Evolutionary conservation across 2,329 filamentous ascomycete species (phyloP).

Genomic region (Fusarium sp.): DNA sequence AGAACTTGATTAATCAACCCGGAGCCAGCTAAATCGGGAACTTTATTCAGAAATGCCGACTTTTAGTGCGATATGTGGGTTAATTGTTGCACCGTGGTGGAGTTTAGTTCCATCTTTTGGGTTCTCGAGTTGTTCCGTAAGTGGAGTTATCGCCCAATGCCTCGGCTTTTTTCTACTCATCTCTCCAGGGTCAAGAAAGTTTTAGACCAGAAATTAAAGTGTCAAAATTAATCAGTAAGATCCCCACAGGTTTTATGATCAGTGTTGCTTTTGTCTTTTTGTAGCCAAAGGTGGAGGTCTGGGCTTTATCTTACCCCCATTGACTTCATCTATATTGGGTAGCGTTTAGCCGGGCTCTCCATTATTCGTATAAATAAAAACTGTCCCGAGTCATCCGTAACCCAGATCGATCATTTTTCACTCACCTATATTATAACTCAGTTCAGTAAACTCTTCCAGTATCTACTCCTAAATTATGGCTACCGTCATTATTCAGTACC

Average conservation of each 20-base stretch:
- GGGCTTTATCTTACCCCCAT: not conserved
- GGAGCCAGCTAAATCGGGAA: not conserved
- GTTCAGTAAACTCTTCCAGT: not conserved
- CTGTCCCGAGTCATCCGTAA: not conserved
- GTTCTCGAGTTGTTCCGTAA: not conserved
- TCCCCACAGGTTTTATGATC: rapidly evolving
- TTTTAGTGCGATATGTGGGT: not conserved
- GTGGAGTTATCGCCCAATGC: not conserved
- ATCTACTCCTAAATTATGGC: not conserved
- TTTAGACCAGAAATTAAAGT: not conserved
- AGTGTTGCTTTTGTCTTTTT: not conserved
- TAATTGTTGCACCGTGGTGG: not conserved
- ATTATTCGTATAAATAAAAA: not conserved
- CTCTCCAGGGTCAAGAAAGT: rapidly evolving
- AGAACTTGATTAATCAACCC: not conserved
- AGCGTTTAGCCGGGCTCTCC: not conserved
- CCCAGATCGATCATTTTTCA: not conserved
- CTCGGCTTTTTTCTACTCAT: not conserved
- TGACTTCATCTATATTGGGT: not conserved
- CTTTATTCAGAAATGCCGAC: not conserved
- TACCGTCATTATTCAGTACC: constrained; percentile 13
- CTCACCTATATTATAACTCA: not conserved
- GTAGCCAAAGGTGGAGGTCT: not conserved
- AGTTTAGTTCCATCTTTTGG: not conserved
- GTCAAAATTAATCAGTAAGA: not conserved